Conservation (phyloP, 352 stramenopile genomes). For the Globisporangium splendens region DNA sequence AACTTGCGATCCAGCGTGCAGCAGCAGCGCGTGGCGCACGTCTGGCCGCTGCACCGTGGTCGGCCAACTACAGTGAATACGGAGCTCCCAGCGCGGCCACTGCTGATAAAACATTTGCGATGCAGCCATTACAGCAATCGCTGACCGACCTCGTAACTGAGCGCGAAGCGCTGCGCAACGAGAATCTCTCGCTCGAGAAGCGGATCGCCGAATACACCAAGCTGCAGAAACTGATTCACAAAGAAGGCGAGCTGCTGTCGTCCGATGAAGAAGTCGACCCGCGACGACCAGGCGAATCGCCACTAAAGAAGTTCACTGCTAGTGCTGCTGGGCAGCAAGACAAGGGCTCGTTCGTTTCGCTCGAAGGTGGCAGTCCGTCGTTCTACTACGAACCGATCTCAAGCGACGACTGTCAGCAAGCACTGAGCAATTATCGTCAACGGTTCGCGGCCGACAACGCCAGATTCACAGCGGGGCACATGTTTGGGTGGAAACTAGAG, state of each 20-base stretch:
- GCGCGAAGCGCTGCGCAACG: slow-evolving; percentile 18
- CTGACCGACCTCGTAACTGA: slow-evolving; percentile 30
- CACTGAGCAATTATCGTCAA: slow-evolving; percentile 21
- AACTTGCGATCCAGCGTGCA: slow-evolving; percentile 30
- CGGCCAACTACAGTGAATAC: neutral
- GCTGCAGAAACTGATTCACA: slow-evolving; percentile 14
- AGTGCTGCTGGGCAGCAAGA: neutral
- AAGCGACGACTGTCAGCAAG: slow-evolving; percentile 22
- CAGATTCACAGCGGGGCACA: slow-evolving; percentile 3
- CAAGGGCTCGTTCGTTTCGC: slow-evolving; percentile 7
- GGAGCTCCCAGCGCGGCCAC: neutral
- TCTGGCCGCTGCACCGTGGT: neutral
- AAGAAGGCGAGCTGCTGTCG: slow-evolving; percentile 11
- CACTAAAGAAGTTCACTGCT: too few species aligned
- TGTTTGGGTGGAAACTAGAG: slow-evolving; percentile 36
- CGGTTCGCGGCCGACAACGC: slow-evolving; percentile 20
- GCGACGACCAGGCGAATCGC: neutral
- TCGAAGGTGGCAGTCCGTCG: slow-evolving; percentile 19
- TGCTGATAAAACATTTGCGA: slow-evolving; percentile 8
- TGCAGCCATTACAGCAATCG: slow-evolving; percentile 13
- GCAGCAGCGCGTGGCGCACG: slow-evolving; percentile 16
- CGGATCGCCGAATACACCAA: slow-evolving; percentile 12
- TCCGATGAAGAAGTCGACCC: slow-evolving; percentile 6
- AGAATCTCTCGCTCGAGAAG: slow-evolving; percentile 8
- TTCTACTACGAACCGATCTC: slow-evolving; percentile 37